Evolutionary conservation across 441 rosid genomes (phyloP), one percentile per base, ranked within the genome.

Genomic region (Flueggea neowawraea): DNA sequence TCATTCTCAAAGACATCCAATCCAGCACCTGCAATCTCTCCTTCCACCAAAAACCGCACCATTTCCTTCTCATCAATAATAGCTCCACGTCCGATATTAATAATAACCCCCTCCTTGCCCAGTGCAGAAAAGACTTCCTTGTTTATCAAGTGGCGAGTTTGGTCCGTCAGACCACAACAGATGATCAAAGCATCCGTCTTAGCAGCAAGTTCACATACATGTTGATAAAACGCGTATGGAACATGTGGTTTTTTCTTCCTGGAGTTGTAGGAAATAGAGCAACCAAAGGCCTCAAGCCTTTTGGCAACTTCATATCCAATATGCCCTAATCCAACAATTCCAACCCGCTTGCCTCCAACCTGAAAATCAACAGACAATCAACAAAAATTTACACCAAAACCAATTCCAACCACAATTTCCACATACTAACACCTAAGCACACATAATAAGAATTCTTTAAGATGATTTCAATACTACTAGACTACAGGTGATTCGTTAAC

Each of bases 1-100:
- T 87, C 88, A 7, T 80, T 60, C 69, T 86, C 93, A 54, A 84
- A 84, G 64, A 86, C 90, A 68, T 86, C 93, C 74, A 86, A 71
- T 13, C 90, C 90, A 54, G 90, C 93, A 5, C 90, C 93, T 31
- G 71, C 76, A 16, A 82, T 78, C 76, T 82, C 79, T 32, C 88
- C 84, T 17, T 60, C 61, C 47, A 70, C 61, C 68, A 84, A 67
- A 61, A 78, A 69, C 60, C 62, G 62, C 2, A 84, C 80, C 81
- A 89, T 52, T 68, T 82, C 97, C 72, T 77, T 63, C 74, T 90
- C 95, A 44, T 90, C 80, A 8, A 90, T 76, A 50, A 90, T 70
- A 13, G 70, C 5, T 16, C 95, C 95, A 4, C 93, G 80, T 4
- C 81, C 97, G 10, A 88, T 65, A 41, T 86, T 90, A 12, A 90